Percentiles rank a stretch among this genome's conserved stretches.
phyloP scores from a whole-genome alignment of 1,139 yeast species.

The Scheffersomyces titani region DNA sequence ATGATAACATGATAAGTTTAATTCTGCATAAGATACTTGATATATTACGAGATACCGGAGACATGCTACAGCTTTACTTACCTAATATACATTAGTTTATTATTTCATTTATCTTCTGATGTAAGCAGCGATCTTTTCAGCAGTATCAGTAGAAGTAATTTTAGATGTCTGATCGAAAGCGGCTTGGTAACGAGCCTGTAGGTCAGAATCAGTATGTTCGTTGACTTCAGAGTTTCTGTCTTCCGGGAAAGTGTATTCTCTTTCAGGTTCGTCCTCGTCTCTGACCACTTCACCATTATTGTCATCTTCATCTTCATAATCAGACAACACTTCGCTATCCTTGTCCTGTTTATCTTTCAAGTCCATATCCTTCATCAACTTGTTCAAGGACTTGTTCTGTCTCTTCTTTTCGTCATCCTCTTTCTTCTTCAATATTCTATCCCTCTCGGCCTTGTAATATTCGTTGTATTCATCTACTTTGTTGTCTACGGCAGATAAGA shows the following conservation, averaged over 20 bases:
- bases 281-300: slow-evolving; percentile 66
- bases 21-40: neutral
- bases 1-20: too few relatives aligned
- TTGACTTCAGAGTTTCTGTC: slow-evolving; percentile 66
- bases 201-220: slow-evolving; percentile 47
- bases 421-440: slow-evolving; percentile 72
- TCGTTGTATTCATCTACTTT: slow-evolving; percentile 88
- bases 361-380: slow-evolving; percentile 83
- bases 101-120: slow-evolving; percentile 30
- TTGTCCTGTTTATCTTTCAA: slow-evolving; percentile 42
- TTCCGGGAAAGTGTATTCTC: slow-evolving; percentile 78
- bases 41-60: neutral
- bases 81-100: neutral
- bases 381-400: slow-evolving; percentile 69
- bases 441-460: slow-evolving; percentile 84
- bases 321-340: slow-evolving; percentile 71
- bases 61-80: neutral
- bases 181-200: slow-evolving; percentile 70
- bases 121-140: slow-evolving; percentile 70
- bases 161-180: slow-evolving; percentile 70
- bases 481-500: slow-evolving; percentile 75
- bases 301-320: slow-evolving; percentile 53
- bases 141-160: slow-evolving; percentile 62
- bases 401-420: slow-evolving; percentile 72
- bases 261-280: slow-evolving; percentile 64